phyloP scores from a whole-genome alignment of 306 rosid species.

The Lablab purpureus region DNA sequence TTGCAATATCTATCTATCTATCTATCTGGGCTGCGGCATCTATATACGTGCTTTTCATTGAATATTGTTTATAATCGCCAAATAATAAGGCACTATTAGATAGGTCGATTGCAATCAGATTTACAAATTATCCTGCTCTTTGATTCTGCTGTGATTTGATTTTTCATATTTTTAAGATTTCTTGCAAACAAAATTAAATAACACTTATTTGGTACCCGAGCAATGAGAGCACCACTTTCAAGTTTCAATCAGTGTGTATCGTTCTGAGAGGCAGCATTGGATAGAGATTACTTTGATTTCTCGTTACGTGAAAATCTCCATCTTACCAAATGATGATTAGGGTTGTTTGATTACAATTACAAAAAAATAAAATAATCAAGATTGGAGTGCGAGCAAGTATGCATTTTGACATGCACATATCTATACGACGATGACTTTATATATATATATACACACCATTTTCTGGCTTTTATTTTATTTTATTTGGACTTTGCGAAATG shows the following conservation, averaged over 20 bases:
- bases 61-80: neutral
- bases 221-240: slow-evolving; percentile 7
- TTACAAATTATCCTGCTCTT: neutral
- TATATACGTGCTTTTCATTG: neutral
- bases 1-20: neutral
- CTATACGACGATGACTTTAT: too few species aligned
- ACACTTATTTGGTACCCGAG: slow-evolving; percentile 16
- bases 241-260: slow-evolving; percentile 19
- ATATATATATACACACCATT: too few species aligned
- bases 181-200: neutral
- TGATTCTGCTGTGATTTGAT: neutral
- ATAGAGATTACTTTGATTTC: slow-evolving; percentile 26
- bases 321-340: slow-evolving; percentile 24
- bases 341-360: neutral
- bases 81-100: neutral
- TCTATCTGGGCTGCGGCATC: neutral
- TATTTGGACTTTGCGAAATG: slow-evolving; percentile 41
- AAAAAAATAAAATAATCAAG: neutral
- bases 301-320: slow-evolving; percentile 21
- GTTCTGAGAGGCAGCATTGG: slow-evolving; percentile 12
- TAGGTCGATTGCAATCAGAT: neutral
- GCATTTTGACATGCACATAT: slow-evolving; percentile 8
- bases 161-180: neutral
- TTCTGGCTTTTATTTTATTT: neutral
- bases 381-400: neutral